Conservation (phyloP, 2,329 filamentous ascomycete genomes). For the Pseudocercospora pini-densiflorae region DNA sequence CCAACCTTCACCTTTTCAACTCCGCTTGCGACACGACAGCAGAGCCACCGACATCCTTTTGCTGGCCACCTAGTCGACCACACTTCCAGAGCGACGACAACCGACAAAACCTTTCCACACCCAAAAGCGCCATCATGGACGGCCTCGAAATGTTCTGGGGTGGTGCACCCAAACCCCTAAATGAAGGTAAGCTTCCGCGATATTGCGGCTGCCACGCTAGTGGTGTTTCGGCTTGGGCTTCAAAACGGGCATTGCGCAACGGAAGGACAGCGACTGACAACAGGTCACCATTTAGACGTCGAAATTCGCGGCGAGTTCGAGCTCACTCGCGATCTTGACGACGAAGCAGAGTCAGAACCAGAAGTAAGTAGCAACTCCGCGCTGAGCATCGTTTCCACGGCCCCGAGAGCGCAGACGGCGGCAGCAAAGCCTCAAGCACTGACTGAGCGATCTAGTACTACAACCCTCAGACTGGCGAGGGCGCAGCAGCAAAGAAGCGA, state of each 20-base stretch:
- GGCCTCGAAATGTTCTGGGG: conserved; percentile 27
- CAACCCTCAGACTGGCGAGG: conserved; percentile 25
- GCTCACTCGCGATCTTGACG: background rate
- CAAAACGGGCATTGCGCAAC: background rate
- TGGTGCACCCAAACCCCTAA: conserved; percentile 21
- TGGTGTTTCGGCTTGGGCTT: background rate
- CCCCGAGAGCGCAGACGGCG: background rate
- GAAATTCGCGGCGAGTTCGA: background rate
- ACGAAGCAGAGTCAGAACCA: conserved; percentile 10
- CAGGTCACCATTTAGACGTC: background rate
- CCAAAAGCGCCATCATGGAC: conserved; percentile 9
- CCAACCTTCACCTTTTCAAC: background rate
- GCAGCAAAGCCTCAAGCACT: background rate
- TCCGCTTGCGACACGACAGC: background rate
- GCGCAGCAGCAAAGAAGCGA: background rate
- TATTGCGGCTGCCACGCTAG: background rate
- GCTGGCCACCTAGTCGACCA: background rate
- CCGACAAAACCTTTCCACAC: conserved; percentile 59
- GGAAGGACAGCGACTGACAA: background rate
- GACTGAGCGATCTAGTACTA: conserved; percentile 18
- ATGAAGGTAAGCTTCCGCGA: conserved; percentile 19
- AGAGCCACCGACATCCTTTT: conserved; percentile 3
- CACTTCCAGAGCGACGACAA: background rate
- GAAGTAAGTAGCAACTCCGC: conserved; percentile 19
- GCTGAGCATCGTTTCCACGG: background rate